Evolutionary conservation across 257 asterid genomes (phyloP), one percentile per base, ranked within the genome.

Genomic region (Scutellaria galericulata): DNA sequence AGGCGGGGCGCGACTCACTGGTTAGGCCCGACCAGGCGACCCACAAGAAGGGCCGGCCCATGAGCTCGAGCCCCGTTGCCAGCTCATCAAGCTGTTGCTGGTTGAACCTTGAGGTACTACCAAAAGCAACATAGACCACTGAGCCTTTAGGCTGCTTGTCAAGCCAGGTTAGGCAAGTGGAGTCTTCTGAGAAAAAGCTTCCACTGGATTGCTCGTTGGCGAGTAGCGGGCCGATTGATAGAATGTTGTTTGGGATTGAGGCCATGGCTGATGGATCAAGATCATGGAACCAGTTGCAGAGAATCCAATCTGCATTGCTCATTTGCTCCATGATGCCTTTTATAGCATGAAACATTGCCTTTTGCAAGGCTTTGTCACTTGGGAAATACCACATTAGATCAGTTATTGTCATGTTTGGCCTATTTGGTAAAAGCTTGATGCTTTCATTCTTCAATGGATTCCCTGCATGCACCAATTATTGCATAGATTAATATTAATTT

Each of bases 111-210:
- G 85, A 54, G 13, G 90, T 83, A 75, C 88, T 90, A 12, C 92
- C 96, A 70, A 87, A 89, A 0, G 92, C 90, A 14, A 81, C 89
- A 59, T 87, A 86, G 14, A 87, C 55, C 1, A 87, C 94, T 7
- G 92, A 90, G 7, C 22, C 35, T 6, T 75, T 65, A 7, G 87
- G 66, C 22, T 86, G 89, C 15, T 75, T 76, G 66, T 89, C 86
- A 3, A 89, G 94, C 91, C 94, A 89, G 53, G 7, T 22, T 60
- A 87, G 59, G 82, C 94, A 87, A 13, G 79, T 76, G 1, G 86
- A 61, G 84, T 87, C 94, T 54, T 83, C 88, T 0, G 82, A 58
- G 40, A 15, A 77, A 11, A 87, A 66, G 11, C 84, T 84, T 2
- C 88, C 87, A 7, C 81, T 55, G 9, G 84, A 71, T 10, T 50